Percentiles rank a stretch among this genome's conserved stretches.
Evolutionary conservation across 495 filamentous ascomycete genomes (phyloP).

Genomic region (Talaromyces ruber): DNA sequence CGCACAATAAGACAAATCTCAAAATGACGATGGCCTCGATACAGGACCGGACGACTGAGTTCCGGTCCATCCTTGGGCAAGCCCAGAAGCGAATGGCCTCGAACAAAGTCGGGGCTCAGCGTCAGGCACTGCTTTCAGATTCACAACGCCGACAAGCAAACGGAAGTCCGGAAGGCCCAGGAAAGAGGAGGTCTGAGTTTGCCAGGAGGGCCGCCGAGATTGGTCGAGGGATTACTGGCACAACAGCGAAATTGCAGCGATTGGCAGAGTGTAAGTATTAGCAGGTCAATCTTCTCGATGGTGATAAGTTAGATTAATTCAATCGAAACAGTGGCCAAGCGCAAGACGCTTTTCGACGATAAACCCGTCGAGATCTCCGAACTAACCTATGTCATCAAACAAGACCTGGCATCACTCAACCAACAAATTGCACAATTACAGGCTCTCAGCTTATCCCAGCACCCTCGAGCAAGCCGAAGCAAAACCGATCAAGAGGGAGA

Average conservation of each 20-base stretch:
- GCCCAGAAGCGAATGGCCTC: constrained; percentile 65
- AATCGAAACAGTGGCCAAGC: constrained; percentile 63
- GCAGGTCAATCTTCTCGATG: neutral
- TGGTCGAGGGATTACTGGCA: constrained; percentile 79
- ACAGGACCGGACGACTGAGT: constrained; percentile 94
- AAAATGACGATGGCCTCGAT: constrained; percentile 62
- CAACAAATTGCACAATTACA: constrained; percentile 77
- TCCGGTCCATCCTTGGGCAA: constrained; percentile 78
- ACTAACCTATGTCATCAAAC: constrained; percentile 93
- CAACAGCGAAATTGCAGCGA: constrained; percentile 89
- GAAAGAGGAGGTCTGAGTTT: constrained; percentile 62
- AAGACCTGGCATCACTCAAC: constrained; percentile 86
- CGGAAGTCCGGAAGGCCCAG: constrained; percentile 43
- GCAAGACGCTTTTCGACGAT: constrained; percentile 96
- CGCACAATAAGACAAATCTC: neutral
- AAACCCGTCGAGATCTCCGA: constrained; percentile 94
- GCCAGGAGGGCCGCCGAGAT: constrained; percentile 84
- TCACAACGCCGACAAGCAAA: constrained; percentile 63
- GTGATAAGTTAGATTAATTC: constrained; percentile 7
- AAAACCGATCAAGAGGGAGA: constrained; percentile 79
- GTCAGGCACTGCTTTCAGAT: constrained; percentile 71
- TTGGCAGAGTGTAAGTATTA: constrained; percentile 70
- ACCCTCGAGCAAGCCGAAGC: constrained; percentile 49
- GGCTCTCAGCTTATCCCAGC: constrained; percentile 59
- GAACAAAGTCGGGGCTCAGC: constrained; percentile 64